Evolutionary conservation across 2,329 filamentous ascomycete genomes (phyloP).

Genomic region (Alternaria sp.): DNA sequence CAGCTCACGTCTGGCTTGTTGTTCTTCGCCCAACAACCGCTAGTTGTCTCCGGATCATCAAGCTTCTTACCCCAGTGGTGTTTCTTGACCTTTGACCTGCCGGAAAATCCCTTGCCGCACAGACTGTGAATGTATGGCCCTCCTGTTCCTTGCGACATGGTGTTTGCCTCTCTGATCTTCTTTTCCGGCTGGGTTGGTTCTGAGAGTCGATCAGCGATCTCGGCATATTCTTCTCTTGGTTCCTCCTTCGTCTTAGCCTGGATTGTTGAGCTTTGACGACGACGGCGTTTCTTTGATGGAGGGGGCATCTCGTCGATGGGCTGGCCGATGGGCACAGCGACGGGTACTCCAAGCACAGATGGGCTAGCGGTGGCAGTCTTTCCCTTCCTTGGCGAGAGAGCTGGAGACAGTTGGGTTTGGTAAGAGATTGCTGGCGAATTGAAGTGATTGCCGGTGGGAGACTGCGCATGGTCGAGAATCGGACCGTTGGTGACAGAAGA

Average conservation of each 20-base stretch:
- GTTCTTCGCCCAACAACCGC: slow-evolving; percentile 43
- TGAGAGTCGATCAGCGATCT: neutral
- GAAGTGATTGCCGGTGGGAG: neutral
- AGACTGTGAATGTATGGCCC: slow-evolving; percentile 34
- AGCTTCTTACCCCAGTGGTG: slow-evolving; percentile 41
- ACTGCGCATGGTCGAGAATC: neutral
- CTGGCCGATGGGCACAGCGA: slow-evolving; percentile 12
- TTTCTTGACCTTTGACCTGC: slow-evolving; percentile 37
- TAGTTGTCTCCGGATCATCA: slow-evolving; percentile 31
- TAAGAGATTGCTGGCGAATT: neutral
- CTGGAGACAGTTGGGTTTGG: neutral
- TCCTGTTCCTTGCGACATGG: neutral
- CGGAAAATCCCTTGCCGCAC: slow-evolving; percentile 37
- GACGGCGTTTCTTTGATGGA: slow-evolving; percentile 5
- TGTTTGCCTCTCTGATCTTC: neutral
- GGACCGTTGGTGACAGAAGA: neutral
- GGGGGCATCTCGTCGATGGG: slow-evolving; percentile 14
- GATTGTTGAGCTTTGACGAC: neutral
- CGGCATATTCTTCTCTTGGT: neutral
- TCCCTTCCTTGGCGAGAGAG: neutral
- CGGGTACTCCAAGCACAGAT: slow-evolving; percentile 9
- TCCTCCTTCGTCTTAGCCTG: neutral
- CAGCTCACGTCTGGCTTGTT: slow-evolving; percentile 37
- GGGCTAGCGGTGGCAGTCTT: neutral
- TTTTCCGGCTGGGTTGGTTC: neutral